A percentile compares a stretch with the other conserved stretches of the same genome.
phyloP scores from a whole-genome alignment of 495 filamentous ascomycete genomes.

The Trypethelium eluteriae region DNA sequence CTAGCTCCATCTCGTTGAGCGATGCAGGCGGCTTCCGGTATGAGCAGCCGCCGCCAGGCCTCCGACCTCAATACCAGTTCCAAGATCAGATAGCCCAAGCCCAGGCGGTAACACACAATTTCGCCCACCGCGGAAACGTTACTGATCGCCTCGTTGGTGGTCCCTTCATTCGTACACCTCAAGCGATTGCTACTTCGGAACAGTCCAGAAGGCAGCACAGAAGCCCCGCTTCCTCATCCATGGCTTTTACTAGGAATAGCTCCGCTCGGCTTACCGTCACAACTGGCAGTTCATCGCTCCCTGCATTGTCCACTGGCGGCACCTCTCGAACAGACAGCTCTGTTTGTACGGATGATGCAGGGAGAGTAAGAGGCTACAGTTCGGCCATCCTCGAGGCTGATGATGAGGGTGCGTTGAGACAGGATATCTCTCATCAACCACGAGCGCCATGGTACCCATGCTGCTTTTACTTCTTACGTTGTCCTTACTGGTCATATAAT shows the following conservation, averaged over 20 bases:
- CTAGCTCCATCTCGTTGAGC: slow-evolving; percentile 8
- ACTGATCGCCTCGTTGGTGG: no score
- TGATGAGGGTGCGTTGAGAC: neutral
- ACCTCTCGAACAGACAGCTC: neutral
- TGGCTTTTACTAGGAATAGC: neutral
- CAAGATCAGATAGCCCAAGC: neutral
- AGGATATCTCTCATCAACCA: neutral
- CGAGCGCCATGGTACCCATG: neutral
- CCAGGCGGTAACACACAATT: no score
- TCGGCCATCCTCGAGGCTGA: neutral
- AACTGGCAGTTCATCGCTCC: neutral
- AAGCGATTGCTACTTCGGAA: neutral
- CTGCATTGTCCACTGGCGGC: neutral
- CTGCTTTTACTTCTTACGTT: slow-evolving; percentile 2
- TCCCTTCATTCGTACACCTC: neutral
- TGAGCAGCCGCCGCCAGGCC: neutral
- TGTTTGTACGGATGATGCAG: slow-evolving; percentile 3
- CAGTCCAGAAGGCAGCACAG: neutral
- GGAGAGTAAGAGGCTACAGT: neutral
- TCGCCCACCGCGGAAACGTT: no score
- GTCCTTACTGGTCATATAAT: neutral
- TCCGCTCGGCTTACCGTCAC: neutral
- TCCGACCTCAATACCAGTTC: neutral
- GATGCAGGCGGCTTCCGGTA: neutral
- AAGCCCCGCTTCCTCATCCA: slow-evolving; percentile 2